phyloP scores from a whole-genome alignment of 768 basidiomycete genomes.

The Mycena amicta region DNA sequence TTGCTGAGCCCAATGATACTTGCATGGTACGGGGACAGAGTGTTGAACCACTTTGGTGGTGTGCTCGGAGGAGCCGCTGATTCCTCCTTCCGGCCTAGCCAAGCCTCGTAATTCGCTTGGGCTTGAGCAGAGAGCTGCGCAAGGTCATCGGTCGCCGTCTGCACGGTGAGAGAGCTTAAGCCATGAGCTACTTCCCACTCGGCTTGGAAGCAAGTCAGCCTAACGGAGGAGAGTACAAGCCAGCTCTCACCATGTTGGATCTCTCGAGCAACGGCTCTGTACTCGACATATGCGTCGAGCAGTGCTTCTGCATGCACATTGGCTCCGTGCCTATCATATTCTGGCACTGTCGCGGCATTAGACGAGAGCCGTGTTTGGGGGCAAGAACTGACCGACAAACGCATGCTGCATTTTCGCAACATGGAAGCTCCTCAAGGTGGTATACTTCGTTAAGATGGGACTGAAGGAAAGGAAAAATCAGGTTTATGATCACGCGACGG shows the following conservation, averaged over 20 bases:
- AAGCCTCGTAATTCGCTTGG: neutral
- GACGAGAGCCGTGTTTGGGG: neutral
- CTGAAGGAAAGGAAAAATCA: too few species aligned
- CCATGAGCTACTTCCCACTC: neutral
- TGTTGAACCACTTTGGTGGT: neutral
- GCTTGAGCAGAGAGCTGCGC: neutral
- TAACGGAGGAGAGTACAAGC: too few species aligned
- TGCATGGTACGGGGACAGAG: neutral
- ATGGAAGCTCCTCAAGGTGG: neutral
- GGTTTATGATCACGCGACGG: neutral
- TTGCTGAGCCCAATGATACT: neutral
- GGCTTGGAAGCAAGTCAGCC: too few species aligned
- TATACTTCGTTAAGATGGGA: neutral
- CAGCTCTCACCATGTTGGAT: too few species aligned
- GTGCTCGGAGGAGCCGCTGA: neutral
- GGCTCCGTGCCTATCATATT: neutral
- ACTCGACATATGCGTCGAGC: neutral
- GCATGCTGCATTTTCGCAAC: neutral
- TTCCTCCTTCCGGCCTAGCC: neutral
- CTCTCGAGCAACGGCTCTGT: too few species aligned
- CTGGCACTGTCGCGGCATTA: neutral
- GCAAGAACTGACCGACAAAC: neutral
- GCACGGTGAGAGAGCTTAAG: neutral
- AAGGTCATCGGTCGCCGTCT: neutral
- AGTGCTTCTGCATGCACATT: neutral